Base-by-base conservation (phyloP, 2,329 filamentous ascomycete species). In the Aspergillus udagawae region DNA sequence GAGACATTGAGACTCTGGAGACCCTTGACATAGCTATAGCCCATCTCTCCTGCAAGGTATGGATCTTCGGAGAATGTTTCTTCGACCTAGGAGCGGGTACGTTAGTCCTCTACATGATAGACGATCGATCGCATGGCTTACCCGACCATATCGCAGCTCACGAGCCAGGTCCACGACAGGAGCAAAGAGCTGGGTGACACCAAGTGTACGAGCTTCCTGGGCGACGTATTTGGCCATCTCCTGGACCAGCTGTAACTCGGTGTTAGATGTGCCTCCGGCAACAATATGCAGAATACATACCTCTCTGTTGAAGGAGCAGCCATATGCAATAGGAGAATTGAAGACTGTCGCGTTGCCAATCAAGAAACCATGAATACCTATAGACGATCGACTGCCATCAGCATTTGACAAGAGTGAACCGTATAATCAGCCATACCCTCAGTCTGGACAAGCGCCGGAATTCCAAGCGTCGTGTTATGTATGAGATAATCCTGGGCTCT, bases 321-420 rank as follows among this genome's bases (percentile, higher is more conserved):
- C 88, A 53, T 88, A 83, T 7, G 79, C 88, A 63, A 91, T 90
- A 0, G 89, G 88, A 1, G 86, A 89, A 73, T 91, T 91, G 77
- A 91, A 92, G 58, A 91, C 89, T 1, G 89, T 91, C 2, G 87
- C 88, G 69, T 91, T 91, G 9, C 83, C 82, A 47, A 87, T 82
- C 32, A 90, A 76, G 62, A 91, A 86, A 1, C 88, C 89, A 65
- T 91, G 88, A 48, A 91, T 87, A 41, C 67, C 67, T 69, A 27
- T 3, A 48, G 20, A 49, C 23, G 12, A 12, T 21, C 12, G n/a
- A 51, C 4, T 45, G 2, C 21, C 42, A 23, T 45, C 42, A 45
- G 42, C 42, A 45, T 21, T 12, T 7, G 8, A 45, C 42, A 1
- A 23, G n/a, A 45, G 42, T 38, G 5, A 7, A 3, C 1, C 14